Evolutionary conservation across 495 filamentous ascomycete species (phyloP).

Genomic region (Talaromyces stipitatus): DNA sequence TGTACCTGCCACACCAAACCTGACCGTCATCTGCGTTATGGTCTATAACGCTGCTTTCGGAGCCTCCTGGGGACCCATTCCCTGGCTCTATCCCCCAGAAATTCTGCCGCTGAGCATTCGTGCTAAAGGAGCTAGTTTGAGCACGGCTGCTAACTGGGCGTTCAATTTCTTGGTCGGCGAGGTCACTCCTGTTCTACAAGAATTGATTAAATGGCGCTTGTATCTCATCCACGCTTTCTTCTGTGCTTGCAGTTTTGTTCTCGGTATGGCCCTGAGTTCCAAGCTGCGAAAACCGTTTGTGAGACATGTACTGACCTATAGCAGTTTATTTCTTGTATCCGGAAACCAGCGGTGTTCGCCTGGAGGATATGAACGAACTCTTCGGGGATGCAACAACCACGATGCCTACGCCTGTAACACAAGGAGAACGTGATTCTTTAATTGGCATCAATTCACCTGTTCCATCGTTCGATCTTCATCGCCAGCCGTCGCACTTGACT

Average conservation of each 20-base stretch:
- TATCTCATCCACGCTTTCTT: slow-evolving; percentile 97
- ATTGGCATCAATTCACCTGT: slow-evolving; percentile 67
- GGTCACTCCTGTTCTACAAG: slow-evolving; percentile 88
- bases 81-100: slow-evolving; percentile 97
- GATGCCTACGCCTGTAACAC: slow-evolving; percentile 62
- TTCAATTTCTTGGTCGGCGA: slow-evolving; percentile 97
- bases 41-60: slow-evolving; percentile 98
- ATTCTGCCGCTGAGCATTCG: slow-evolving; percentile 95
- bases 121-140: slow-evolving; percentile 94
- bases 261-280: slow-evolving; percentile 59
- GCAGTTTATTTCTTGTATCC: slow-evolving; percentile 95
- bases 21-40: slow-evolving; percentile 94
- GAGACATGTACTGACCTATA: slow-evolving; percentile 14
- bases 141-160: slow-evolving; percentile 95
- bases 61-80: slow-evolving; percentile 97
- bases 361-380: slow-evolving; percentile 91
- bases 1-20: slow-evolving; percentile 60
- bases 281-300: not conserved
- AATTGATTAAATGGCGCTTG: slow-evolving; percentile 82
- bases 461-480: slow-evolving; percentile 66
- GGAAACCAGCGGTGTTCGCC: slow-evolving; percentile 86
- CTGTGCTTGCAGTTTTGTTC: slow-evolving; percentile 89
- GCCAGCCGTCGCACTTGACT: slow-evolving; percentile 40
- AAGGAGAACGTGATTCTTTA: slow-evolving; percentile 68
- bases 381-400: slow-evolving; percentile 83